These are phyloP conservation scores for Aurantiochytrium sp. DNA, from an alignment of 108 stramenopile species.

Conservation along the genomic window DNA sequence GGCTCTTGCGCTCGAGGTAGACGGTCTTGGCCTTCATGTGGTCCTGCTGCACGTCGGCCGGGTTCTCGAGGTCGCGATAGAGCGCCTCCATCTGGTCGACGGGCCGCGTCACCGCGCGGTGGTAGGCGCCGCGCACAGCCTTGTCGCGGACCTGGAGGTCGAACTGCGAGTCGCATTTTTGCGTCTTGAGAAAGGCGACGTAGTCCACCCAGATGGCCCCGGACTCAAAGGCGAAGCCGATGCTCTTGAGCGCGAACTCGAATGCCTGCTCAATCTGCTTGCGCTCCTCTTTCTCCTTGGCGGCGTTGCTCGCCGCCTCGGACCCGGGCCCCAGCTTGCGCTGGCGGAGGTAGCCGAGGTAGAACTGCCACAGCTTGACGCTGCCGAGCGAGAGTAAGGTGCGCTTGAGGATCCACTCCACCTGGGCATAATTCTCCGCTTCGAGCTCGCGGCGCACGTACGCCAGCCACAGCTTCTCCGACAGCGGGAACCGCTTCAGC, in stretches of 20 bases:
- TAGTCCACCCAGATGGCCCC: constrained; percentile 19
- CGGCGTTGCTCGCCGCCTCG: not conserved
- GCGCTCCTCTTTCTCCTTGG: not conserved
- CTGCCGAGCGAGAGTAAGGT: not conserved
- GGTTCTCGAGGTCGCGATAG: not conserved
- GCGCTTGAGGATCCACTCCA: constrained; percentile 30
- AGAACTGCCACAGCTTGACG: constrained; percentile 13
- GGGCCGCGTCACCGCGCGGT: not conserved
- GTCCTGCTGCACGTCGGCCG: not conserved
- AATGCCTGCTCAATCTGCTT: not conserved
- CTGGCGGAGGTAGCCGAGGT: not conserved
- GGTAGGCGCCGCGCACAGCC: not conserved
- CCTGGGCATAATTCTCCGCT: not conserved
- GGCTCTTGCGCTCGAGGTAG: not conserved
- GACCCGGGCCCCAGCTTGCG: not conserved
- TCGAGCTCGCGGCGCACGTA: not conserved
- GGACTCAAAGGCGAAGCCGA: constrained; percentile 3
- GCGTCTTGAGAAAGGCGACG: not conserved
- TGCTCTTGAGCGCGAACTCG: not conserved
- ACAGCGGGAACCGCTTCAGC: not conserved
- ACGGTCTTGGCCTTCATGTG: constrained; percentile 14
- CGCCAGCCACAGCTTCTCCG: not conserved
- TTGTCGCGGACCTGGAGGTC: not conserved
- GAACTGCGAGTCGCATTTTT: constrained; percentile 2
- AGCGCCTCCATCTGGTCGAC: not conserved